Percentiles rank a stretch among this genome's conserved stretches.
Evolutionary conservation across 305 asterid species (phyloP).

Genomic region (Fraxinus platypoda): DNA sequence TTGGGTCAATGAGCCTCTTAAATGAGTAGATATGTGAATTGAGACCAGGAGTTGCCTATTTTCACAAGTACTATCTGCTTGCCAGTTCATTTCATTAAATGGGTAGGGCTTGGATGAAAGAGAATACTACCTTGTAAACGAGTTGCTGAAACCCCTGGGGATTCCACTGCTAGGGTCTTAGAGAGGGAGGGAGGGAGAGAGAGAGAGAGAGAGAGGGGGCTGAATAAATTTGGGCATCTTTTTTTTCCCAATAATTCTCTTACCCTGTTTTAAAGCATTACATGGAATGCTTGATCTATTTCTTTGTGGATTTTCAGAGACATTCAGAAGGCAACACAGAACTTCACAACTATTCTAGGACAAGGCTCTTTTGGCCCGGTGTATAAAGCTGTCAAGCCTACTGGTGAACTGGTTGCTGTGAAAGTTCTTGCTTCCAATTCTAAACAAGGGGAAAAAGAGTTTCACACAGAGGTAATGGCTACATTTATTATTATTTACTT

Average conservation of each 20-base stretch:
- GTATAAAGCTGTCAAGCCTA: constrained; percentile 81
- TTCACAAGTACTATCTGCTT: not conserved
- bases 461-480: constrained; percentile 79
- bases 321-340: constrained; percentile 82
- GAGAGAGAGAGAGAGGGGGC: not conserved
- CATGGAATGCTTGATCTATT: not conserved
- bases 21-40: not conserved
- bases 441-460: constrained; percentile 97
- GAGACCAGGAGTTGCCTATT: not conserved
- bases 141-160: not conserved
- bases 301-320: constrained; percentile 49
- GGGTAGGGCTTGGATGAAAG: not conserved
- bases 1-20: not conserved
- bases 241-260: not conserved
- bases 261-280: not conserved
- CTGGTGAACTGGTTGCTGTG: constrained; percentile 88
- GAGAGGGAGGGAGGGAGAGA: not conserved
- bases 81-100: not conserved
- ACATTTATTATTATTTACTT: constrained; percentile 3
- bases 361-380: constrained; percentile 98
- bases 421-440: constrained; percentile 95
- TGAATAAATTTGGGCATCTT: not conserved
- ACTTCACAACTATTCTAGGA: constrained; percentile 81
- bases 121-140: not conserved
- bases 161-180: not conserved